Evolutionary conservation across 2,329 filamentous ascomycete species (phyloP).

Genomic region (Capronia epimyces): DNA sequence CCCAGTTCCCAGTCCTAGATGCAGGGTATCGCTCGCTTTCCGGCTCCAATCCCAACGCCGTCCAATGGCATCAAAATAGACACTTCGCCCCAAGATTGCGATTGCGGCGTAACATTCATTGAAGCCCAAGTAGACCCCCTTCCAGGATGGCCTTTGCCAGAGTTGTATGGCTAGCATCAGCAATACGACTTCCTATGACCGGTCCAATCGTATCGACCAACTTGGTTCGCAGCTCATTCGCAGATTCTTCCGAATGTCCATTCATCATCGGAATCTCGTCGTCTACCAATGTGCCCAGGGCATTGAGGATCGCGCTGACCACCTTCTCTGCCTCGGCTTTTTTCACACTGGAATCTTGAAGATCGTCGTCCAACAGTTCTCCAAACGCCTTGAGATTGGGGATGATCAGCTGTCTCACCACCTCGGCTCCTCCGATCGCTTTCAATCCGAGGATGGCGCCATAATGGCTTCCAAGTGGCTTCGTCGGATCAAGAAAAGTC

Average conservation of each 20-base stretch:
- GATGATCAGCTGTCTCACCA: constrained; percentile 58
- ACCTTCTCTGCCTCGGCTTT: constrained; percentile 58
- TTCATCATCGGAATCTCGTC: constrained; percentile 40
- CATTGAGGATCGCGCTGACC: constrained; percentile 51
- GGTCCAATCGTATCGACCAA: constrained; percentile 45
- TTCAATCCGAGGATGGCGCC: constrained; percentile 78
- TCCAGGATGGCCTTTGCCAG: constrained; percentile 39
- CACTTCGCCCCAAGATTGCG: too few relatives aligned
- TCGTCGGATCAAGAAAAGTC: constrained; percentile 79
- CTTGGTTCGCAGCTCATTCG: constrained; percentile 36
- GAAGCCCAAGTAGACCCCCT: constrained; percentile 14
- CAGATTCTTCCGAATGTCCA: constrained; percentile 35
- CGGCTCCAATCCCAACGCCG: too few relatives aligned
- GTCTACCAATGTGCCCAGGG: constrained; percentile 51
- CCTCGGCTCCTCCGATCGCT: constrained; percentile 65
- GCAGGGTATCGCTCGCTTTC: too few relatives aligned
- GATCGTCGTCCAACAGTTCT: constrained; percentile 52
- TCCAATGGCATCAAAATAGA: too few relatives aligned
- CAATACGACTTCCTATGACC: constrained; percentile 39
- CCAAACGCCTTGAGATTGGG: constrained; percentile 63
- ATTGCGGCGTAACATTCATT: too few relatives aligned
- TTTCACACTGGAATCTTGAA: constrained; percentile 45
- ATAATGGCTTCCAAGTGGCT: constrained; percentile 78
- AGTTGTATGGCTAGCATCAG: constrained; percentile 38
- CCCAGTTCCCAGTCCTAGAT: too few relatives aligned